A percentile compares a stretch with the other conserved stretches of the same genome.
Evolutionary conservation across 1,284 basidiomycete species (phyloP).

Genomic region (Cutaneotrichosporon dermatis): DNA sequence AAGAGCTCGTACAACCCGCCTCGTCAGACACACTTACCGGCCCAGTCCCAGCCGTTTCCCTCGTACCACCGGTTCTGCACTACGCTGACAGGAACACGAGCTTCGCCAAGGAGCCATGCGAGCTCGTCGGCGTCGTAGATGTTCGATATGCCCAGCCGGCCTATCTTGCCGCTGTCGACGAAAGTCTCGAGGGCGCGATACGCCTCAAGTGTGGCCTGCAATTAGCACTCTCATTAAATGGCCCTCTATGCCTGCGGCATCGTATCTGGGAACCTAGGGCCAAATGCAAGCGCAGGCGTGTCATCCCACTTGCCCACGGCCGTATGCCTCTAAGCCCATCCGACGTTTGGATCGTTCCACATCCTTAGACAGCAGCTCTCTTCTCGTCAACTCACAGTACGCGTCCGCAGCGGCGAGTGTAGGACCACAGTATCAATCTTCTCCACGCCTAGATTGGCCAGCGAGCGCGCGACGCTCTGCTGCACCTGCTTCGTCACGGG

Average conservation of each 20-base stretch:
- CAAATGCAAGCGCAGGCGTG: no score
- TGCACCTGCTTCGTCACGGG: constrained; percentile 60
- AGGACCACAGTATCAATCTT: constrained; percentile 71
- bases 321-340: no score
- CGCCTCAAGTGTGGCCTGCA: constrained; percentile 58
- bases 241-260: no score
- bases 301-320: no score
- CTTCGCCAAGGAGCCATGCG: constrained; percentile 52
- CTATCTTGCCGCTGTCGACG: constrained; percentile 61
- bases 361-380: no score
- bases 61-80: constrained; percentile 81
- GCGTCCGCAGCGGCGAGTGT: constrained; percentile 64
- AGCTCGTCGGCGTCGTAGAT: constrained; percentile 62
- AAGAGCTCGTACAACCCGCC: no score
- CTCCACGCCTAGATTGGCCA: constrained; percentile 62
- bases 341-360: no score
- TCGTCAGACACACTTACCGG: constrained; percentile 33
- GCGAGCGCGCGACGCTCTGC: constrained; percentile 61
- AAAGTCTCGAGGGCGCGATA: constrained; percentile 61
- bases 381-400: constrained; percentile 34
- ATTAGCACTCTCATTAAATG: not conserved
- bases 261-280: no score
- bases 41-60: constrained; percentile 68
- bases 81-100: constrained; percentile 57
- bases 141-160: constrained; percentile 68